phyloP scores from a whole-genome alignment of 2,329 filamentous ascomycete genomes.

The Pezicula radicicola region DNA sequence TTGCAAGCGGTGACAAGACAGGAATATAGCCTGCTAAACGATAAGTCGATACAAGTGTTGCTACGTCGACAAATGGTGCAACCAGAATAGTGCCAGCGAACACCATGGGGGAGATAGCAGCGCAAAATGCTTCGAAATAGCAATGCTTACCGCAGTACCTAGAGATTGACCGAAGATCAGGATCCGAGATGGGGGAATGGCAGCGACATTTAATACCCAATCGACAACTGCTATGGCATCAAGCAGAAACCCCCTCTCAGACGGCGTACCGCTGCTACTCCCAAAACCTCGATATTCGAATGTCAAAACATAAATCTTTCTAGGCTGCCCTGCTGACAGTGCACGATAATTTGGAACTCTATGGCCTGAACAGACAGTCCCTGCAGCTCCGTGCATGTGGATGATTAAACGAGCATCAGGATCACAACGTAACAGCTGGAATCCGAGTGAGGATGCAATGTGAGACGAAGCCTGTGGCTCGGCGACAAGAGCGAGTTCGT shows the following conservation, averaged over 20 bases:
- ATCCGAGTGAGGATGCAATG: slow-evolving; percentile 31
- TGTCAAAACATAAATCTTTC: slow-evolving; percentile 53
- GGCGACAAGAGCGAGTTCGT: too few species aligned
- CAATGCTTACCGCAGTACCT: slow-evolving; percentile 22
- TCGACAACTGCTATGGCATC: slow-evolving; percentile 51
- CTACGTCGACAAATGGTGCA: slow-evolving; percentile 54
- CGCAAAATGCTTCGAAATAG: slow-evolving; percentile 30
- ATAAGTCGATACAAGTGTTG: slow-evolving; percentile 53
- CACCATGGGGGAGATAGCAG: slow-evolving; percentile 32
- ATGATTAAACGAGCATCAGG: slow-evolving; percentile 38
- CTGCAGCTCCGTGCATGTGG: slow-evolving; percentile 45
- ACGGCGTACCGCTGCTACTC: slow-evolving; percentile 47
- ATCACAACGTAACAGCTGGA: slow-evolving; percentile 36
- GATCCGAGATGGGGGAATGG: slow-evolving; percentile 51
- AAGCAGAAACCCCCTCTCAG: slow-evolving; percentile 49
- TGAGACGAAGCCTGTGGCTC: slow-evolving; percentile 35
- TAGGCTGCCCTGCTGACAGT: slow-evolving; percentile 45
- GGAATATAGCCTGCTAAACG: slow-evolving; percentile 52
- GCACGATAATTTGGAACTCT: slow-evolving; percentile 53
- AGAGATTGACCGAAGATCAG: slow-evolving; percentile 58
- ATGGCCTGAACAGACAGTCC: slow-evolving; percentile 44
- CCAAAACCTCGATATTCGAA: slow-evolving; percentile 64
- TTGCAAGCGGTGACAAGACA: slow-evolving; percentile 47
- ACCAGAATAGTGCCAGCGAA: slow-evolving; percentile 55
- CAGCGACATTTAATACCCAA: slow-evolving; percentile 50